A percentile compares a stretch with the other conserved stretches of the same genome.
These are phyloP conservation scores for Chlamydomonas reinhardtii DNA, from an alignment of 163 green algal genomes.

Conservation along the genomic window DNA sequence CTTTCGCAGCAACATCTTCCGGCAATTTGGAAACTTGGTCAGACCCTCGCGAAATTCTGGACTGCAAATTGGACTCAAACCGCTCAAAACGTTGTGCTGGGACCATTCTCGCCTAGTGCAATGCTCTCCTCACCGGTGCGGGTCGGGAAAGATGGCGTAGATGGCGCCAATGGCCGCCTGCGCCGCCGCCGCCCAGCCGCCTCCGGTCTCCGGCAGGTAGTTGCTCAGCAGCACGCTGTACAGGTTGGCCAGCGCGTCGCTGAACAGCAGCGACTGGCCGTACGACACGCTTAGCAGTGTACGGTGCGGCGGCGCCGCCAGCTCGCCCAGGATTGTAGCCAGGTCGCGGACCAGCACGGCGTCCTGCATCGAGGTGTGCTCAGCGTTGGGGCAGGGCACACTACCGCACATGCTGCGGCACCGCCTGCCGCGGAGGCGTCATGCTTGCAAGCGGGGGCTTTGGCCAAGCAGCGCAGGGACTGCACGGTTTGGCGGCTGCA, in stretches of 20 bases:
- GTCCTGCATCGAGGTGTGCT: slow-evolving; percentile 20
- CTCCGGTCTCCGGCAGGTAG: slow-evolving; percentile 1
- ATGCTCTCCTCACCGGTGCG: background rate
- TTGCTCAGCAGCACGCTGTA: slow-evolving; percentile 21
- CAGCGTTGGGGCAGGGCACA: too few relatives aligned
- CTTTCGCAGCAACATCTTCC: too few relatives aligned
- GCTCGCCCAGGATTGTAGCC: slow-evolving; percentile 5
- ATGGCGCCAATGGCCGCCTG: slow-evolving; percentile 23
- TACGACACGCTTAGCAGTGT: background rate
- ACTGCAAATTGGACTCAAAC: too few relatives aligned
- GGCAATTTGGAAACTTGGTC: too few relatives aligned
- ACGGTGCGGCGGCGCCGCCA: background rate
- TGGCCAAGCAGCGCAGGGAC: too few relatives aligned
- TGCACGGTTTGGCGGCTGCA: too few relatives aligned
- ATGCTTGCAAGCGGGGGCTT: too few relatives aligned
- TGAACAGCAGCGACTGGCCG: background rate
- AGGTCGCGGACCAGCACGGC: slow-evolving; percentile 36
- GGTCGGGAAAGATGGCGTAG: slow-evolving; percentile 24
- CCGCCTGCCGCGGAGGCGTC: too few relatives aligned
- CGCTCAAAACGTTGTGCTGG: too few relatives aligned
- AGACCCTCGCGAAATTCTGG: too few relatives aligned
- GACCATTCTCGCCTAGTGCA: too few relatives aligned
- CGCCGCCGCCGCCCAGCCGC: background rate
- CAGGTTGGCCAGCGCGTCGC: background rate
- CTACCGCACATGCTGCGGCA: too few relatives aligned